Evolutionary conservation across 192 early-diverging fungal genomes (phyloP), one percentile per base, ranked within the genome.

Genomic region (Bifiguratus adelaidae): DNA sequence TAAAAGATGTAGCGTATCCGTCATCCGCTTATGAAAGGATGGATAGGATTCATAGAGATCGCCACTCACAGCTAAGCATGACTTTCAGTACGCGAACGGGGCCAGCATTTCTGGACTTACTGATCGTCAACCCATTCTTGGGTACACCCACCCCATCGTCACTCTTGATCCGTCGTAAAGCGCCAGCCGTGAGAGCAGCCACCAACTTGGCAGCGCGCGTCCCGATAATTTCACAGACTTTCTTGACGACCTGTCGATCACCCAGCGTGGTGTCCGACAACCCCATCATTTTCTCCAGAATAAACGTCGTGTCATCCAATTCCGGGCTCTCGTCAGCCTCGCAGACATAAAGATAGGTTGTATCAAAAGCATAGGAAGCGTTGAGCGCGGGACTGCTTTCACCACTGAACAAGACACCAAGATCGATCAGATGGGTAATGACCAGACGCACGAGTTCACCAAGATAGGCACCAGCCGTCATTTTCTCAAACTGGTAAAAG

Each of bases 381-480:
- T 81, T 73, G 16, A 91, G 46, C 4, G 47, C 50, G 26, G 63
- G 50, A 2, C 76, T 75, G 42, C 63, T 68, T 29, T 63, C 58
- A 33, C 86, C 88, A 19, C 50, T 44, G 51, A 90, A 93, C 25
- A 96, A 55, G 19, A 84, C 56, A n/a, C 79, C 78, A 35, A 68
- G 77, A 52, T 86, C 82, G 21, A 89, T 71, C 13, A 96, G 67
- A 47, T 91, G 72, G 30, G 89, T 50, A 8, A 93, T 41, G 38
- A 85, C 73, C 25, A 80, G 76, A 16, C 92, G 80, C 0, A 72
- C 68, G 18, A 96, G 68, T 52, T 96, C 92, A 33, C 92, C 92
- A 19, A 96, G 65, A 53, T 92, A 96, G 69, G 92, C 79, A 22
- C 90, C 90, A 21, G 88, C 86, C 21, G 92, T 88, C 77, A 92